phyloP scores from a whole-genome alignment of 2,329 filamentous ascomycete species.

The Colletotrichum godetiae region DNA sequence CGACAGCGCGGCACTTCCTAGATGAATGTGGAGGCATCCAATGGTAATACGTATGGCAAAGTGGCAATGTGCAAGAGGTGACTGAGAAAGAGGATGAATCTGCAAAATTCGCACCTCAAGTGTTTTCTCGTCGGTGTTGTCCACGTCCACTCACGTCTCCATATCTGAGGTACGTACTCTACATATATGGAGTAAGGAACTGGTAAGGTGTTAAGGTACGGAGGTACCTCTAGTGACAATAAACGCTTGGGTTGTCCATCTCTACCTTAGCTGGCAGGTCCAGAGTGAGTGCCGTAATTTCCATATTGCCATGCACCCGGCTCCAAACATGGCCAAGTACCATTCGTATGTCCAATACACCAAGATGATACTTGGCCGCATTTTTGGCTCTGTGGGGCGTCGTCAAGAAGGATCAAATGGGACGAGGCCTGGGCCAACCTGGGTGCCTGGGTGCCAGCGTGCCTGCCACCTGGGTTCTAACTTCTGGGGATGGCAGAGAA shows the following conservation, averaged over 20 bases:
- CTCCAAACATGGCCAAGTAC: not conserved
- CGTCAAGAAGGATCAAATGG: constrained; percentile 20
- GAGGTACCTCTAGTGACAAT: too few relatives aligned
- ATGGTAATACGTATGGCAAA: too few relatives aligned
- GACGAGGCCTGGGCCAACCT: constrained; percentile 11
- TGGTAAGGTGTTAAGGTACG: too few relatives aligned
- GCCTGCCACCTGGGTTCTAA: not conserved
- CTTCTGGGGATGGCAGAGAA: constrained; percentile 22
- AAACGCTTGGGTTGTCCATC: not conserved
- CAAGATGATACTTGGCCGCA: not conserved
- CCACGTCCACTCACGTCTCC: not conserved
- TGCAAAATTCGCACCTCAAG: not conserved
- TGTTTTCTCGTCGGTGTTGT: not conserved
- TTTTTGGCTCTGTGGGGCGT: constrained; percentile 22
- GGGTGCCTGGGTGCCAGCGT: not conserved
- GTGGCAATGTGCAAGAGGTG: not conserved
- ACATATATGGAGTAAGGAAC: not conserved
- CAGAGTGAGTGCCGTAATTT: not conserved
- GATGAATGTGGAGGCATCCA: not conserved
- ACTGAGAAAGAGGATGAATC: not conserved
- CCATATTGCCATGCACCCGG: not conserved
- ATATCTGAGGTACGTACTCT: not conserved
- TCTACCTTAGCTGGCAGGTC: not conserved
- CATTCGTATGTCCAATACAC: not conserved
- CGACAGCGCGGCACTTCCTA: not conserved